Conservation (phyloP, 73 alveolate genomes). For the Tetrahymena borealis region DNA sequence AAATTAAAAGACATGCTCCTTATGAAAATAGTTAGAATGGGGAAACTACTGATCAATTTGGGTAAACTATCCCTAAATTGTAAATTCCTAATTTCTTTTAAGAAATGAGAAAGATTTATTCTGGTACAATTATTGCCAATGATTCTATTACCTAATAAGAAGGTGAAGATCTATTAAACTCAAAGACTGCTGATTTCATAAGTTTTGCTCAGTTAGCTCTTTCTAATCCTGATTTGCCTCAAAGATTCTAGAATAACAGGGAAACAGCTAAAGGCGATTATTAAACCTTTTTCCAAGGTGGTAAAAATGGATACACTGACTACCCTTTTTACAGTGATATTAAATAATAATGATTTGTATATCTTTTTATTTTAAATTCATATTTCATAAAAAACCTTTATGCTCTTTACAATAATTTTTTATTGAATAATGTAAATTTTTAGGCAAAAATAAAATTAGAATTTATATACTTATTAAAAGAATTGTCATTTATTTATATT, state of each 20-base stretch:
- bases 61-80: constrained; percentile 4
- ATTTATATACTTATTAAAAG: too few species aligned
- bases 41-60: background rate
- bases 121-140: constrained; percentile 6
- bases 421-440: too few species aligned
- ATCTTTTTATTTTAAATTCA: too few species aligned
- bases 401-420: too few species aligned
- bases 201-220: background rate
- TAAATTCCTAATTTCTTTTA: background rate
- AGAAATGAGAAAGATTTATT: background rate
- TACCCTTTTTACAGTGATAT: constrained; percentile 18
- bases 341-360: background rate
- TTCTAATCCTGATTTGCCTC: constrained; percentile 36
- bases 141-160: background rate
- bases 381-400: too few species aligned
- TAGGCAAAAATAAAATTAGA: too few species aligned
- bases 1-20: constrained; percentile 13
- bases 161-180: background rate
- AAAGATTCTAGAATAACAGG: constrained; percentile 11
- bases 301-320: constrained; percentile 20
- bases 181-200: background rate
- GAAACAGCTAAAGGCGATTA: constrained; percentile 17
- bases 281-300: constrained; percentile 11
- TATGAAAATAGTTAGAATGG: background rate
- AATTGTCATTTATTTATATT: too few species aligned